Conservation (phyloP, 176 grass and related monocot genomes). For the Bonia amplexicaulis region DNA sequence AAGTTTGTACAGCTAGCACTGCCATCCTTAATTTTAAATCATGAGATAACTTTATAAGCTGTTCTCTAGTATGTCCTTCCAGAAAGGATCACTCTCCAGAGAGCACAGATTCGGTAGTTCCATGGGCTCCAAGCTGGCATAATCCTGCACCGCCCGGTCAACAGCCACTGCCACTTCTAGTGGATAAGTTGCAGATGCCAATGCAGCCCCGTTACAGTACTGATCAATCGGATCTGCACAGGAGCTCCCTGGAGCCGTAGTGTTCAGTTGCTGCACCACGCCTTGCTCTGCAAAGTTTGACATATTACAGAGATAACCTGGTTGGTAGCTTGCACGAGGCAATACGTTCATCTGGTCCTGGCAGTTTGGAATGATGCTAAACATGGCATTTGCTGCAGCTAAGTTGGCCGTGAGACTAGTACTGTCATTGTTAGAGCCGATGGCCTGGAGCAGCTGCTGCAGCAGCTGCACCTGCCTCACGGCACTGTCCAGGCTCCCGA, state of each 20-base stretch:
- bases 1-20: conserved; percentile 11
- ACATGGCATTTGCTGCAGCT: neutral
- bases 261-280: neutral
- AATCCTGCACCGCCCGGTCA: neutral
- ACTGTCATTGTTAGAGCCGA: neutral
- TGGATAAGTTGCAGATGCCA: neutral
- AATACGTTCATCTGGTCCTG: conserved; percentile 23
- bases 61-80: conserved; percentile 29
- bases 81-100: conserved; percentile 33
- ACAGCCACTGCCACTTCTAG: neutral
- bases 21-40: neutral
- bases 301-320: neutral
- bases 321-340: neutral
- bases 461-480: conserved; percentile 36
- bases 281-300: conserved; percentile 1
- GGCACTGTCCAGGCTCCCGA: conserved; percentile 1
- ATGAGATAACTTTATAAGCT: neutral
- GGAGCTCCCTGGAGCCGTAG: neutral
- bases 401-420: conserved; percentile 2
- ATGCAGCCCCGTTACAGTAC: neutral
- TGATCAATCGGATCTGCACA: neutral
- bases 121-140: conserved; percentile 12
- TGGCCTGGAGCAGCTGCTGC: conserved; percentile 34
- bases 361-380: neutral
- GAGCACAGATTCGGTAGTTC: conserved; percentile 31